phyloP scores from a whole-genome alignment of 1,284 basidiomycete species.

The Tylopilus sp. region DNA sequence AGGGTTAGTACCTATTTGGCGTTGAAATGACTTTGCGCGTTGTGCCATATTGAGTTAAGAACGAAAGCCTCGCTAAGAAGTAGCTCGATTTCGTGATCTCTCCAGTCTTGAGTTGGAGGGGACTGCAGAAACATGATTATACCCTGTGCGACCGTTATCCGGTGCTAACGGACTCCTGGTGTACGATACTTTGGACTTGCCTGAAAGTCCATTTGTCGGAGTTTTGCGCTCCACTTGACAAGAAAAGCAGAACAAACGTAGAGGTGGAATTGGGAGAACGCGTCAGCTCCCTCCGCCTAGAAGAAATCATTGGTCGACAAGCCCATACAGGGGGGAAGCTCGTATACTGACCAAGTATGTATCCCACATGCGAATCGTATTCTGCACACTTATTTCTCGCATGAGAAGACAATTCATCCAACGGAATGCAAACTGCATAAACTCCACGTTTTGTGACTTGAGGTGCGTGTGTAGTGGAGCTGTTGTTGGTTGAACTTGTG shows the following conservation, averaged over 20 bases:
- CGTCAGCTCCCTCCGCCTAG: constrained; percentile 90
- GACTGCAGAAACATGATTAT: constrained; percentile 99
- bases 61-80: constrained; percentile 96
- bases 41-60: constrained; percentile 90
- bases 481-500: constrained; percentile 30
- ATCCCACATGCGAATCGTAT: constrained; percentile 98
- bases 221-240: constrained; percentile 85
- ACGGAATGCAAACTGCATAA: constrained; percentile 97
- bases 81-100: constrained; percentile 93
- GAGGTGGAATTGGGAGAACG: constrained; percentile 94
- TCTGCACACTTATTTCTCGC: constrained; percentile 92
- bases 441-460: constrained; percentile 88
- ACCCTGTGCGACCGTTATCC: constrained; percentile 70
- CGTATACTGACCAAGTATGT: constrained; percentile 80
- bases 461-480: constrained; percentile 82
- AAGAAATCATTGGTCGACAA: constrained; percentile 2
- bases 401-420: constrained; percentile 99
- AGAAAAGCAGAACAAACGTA: constrained; percentile 96
- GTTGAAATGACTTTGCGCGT: constrained; percentile 87
- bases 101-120: constrained; percentile 92
- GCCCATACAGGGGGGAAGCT: neutral
- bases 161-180: too few relatives aligned
- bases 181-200: constrained; percentile 46
- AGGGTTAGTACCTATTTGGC: constrained; percentile 31
- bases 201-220: constrained; percentile 96